phyloP scores from a whole-genome alignment of 2,329 filamentous ascomycete genomes.

The Penicillium sp. region DNA sequence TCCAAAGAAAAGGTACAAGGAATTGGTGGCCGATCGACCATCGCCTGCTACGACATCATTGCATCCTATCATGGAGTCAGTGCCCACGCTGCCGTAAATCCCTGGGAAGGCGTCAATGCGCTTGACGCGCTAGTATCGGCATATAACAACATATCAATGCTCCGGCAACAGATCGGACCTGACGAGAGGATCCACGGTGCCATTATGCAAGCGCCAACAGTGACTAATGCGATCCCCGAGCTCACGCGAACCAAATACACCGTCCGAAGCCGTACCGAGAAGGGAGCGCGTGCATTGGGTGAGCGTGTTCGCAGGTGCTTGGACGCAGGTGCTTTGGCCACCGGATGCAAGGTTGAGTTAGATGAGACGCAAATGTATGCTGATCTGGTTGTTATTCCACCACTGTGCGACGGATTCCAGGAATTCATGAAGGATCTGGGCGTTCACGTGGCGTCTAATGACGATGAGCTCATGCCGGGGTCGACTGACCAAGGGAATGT shows the following conservation, averaged over 20 bases:
- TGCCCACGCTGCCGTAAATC: slow-evolving; percentile 11
- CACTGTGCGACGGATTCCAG: slow-evolving; percentile 45
- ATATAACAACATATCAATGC: slow-evolving; percentile 13
- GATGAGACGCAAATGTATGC: slow-evolving; percentile 36
- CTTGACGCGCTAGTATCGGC: slow-evolving; percentile 9
- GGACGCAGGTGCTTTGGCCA: slow-evolving; percentile 30
- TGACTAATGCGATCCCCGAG: slow-evolving; percentile 58
- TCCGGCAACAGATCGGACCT: slow-evolving; percentile 12
- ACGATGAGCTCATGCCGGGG: slow-evolving; percentile 14
- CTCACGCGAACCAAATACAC: slow-evolving; percentile 47
- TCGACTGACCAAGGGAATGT: slow-evolving; percentile 41
- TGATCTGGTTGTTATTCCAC: slow-evolving; percentile 46
- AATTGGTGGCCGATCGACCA: background rate
- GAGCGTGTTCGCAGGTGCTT: slow-evolving; percentile 26
- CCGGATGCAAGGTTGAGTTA: slow-evolving; percentile 29
- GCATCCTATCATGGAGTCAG: background rate
- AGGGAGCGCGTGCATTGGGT: slow-evolving; percentile 34
- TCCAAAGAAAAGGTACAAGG: background rate
- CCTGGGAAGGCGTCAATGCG: slow-evolving; percentile 15
- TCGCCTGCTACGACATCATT: background rate
- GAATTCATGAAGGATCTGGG: slow-evolving; percentile 45
- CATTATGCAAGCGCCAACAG: slow-evolving; percentile 4
- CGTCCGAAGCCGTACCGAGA: slow-evolving; percentile 43
- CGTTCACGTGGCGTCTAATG: slow-evolving; percentile 18
- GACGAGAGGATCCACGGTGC: slow-evolving; percentile 9